Conservation (phyloP, 225 moss, liverwort and hornwort genomes). For the Takakia lepidozioides region DNA sequence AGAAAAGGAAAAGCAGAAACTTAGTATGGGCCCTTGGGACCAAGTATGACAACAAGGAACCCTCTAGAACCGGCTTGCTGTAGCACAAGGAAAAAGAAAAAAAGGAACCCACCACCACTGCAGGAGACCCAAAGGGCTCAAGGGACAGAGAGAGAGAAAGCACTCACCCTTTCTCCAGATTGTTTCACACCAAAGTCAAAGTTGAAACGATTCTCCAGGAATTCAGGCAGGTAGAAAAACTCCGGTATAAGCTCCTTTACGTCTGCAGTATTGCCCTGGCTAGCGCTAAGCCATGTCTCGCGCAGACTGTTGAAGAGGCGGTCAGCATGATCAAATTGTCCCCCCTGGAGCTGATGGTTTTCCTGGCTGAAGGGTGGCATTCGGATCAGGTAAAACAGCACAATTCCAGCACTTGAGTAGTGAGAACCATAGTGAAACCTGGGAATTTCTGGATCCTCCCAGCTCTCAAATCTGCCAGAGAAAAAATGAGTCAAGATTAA, state of each 20-base stretch:
- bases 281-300: slow-evolving; percentile 93
- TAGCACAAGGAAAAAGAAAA: no score
- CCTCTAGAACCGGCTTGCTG: no score
- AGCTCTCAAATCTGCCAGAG: slow-evolving; percentile 67
- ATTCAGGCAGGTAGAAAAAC: slow-evolving; percentile 95
- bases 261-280: slow-evolving; percentile 98
- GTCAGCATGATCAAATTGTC: slow-evolving; percentile 97
- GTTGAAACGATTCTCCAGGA: slow-evolving; percentile 80
- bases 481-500: neutral
- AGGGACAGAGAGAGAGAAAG: neutral
- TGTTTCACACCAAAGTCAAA: slow-evolving; percentile 90
- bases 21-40: no score
- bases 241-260: slow-evolving; percentile 99
- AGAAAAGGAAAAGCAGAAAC: no score
- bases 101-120: no score
- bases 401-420: slow-evolving; percentile 98
- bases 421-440: slow-evolving; percentile 99
- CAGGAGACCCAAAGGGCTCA: no score
- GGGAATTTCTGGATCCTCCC: slow-evolving; percentile 99
- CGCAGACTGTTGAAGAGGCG: slow-evolving; percentile 93
- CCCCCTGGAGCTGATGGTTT: slow-evolving; percentile 87
- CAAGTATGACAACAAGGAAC: no score
- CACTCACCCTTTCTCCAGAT: slow-evolving; percentile 81
- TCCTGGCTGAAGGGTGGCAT: slow-evolving; percentile 91
- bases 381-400: slow-evolving; percentile 90